Percentiles rank a stretch among this genome's conserved stretches.
Evolutionary conservation across 148 eudicot genomes (phyloP).

Genomic region (Salicornia ramosissima): DNA sequence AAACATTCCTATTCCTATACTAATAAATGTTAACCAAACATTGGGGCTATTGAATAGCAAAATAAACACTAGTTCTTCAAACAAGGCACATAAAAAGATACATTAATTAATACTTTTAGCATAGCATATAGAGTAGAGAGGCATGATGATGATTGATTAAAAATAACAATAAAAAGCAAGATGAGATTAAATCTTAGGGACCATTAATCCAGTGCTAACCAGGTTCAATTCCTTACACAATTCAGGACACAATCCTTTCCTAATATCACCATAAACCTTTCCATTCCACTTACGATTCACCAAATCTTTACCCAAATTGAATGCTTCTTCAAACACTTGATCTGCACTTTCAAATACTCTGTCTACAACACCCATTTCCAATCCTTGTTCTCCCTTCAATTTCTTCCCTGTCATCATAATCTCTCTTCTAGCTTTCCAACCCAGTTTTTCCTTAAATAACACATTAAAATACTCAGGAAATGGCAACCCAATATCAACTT

Average conservation of each 20-base stretch:
- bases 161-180: too few relatives aligned
- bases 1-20: too few relatives aligned
- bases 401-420: slow-evolving; percentile 29
- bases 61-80: too few relatives aligned
- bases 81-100: too few relatives aligned
- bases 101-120: too few relatives aligned
- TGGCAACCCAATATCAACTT: slow-evolving; percentile 31
- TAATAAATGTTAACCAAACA: too few relatives aligned
- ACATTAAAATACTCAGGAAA: slow-evolving; percentile 31
- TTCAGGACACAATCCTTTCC: slow-evolving; percentile 38
- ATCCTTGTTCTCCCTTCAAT: slow-evolving; percentile 37
- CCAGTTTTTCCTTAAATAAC: slow-evolving; percentile 27
- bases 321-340: slow-evolving; percentile 23
- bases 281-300: slow-evolving; percentile 36
- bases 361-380: slow-evolving; percentile 27
- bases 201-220: slow-evolving; percentile 11
- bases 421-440: slow-evolving; percentile 23
- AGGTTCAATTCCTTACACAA: slow-evolving; percentile 29
- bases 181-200: slow-evolving; percentile 29
- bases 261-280: slow-evolving; percentile 37
- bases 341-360: slow-evolving; percentile 17
- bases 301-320: slow-evolving; percentile 27
- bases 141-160: too few relatives aligned
- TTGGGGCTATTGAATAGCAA: too few relatives aligned
- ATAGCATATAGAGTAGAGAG: too few relatives aligned